A percentile compares a stretch with the other conserved stretches of the same genome.
phyloP scores from a whole-genome alignment of 352 stramenopile genomes.

The Pythium volutum region DNA sequence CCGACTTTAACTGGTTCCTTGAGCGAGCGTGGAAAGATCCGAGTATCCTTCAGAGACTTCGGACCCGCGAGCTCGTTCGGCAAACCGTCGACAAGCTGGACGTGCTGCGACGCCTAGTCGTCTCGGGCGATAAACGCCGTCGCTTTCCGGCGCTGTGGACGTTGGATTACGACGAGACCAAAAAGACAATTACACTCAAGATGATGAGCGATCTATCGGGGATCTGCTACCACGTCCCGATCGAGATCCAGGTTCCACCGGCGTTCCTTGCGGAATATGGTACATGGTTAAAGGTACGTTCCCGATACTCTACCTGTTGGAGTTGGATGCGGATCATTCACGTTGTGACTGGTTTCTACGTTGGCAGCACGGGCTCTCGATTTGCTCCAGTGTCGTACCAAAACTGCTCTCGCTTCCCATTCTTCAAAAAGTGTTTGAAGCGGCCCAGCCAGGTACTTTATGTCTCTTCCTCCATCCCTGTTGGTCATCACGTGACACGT shows the following conservation, averaged over 20 bases:
- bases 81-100: conserved; percentile 13
- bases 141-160: conserved; percentile 20
- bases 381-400: conserved; percentile 10
- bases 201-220: conserved; percentile 27
- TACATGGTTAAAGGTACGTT: neutral
- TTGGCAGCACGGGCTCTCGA: conserved; percentile 13
- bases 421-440: conserved; percentile 6
- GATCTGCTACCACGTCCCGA: conserved; percentile 21
- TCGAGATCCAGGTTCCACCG: neutral
- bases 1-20: conserved; percentile 16
- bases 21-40: conserved; percentile 17
- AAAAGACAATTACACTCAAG: conserved; percentile 2
- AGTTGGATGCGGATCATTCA: neutral
- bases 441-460: neutral
- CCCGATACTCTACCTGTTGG: neutral
- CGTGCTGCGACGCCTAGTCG: conserved; percentile 13
- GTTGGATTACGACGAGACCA: neutral
- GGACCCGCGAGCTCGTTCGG: conserved; percentile 2
- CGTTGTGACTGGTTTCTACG: neutral
- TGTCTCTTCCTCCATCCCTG: neutral
- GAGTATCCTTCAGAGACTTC: conserved; percentile 4
- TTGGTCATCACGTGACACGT: neutral
- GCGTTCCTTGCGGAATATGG: conserved; percentile 17
- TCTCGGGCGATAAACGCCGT: conserved; percentile 1
- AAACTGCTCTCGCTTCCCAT: conserved; percentile 3